A percentile compares a stretch with the other conserved stretches of the same genome.
Evolutionary conservation across 352 stramenopile species (phyloP).

Genomic region (Pythium sukuiense): DNA sequence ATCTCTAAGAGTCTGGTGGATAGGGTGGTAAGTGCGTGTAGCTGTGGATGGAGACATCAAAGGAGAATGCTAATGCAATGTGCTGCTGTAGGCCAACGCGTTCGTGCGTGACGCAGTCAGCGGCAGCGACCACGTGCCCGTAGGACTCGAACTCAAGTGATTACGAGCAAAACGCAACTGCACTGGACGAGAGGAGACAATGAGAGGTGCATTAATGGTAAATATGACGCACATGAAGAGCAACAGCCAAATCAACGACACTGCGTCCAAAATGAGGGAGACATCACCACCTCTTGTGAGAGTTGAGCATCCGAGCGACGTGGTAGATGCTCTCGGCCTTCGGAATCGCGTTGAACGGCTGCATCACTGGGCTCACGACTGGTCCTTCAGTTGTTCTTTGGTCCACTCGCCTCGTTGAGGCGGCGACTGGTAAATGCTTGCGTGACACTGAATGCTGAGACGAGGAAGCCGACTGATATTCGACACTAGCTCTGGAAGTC

Average conservation of each 20-base stretch:
- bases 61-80: neutral
- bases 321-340: neutral
- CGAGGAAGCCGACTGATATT: neutral
- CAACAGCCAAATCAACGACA: too few species aligned
- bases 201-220: neutral
- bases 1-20: constrained; percentile 57
- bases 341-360: neutral
- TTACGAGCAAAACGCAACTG: neutral
- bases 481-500: neutral
- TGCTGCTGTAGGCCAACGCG: constrained; percentile 32
- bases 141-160: constrained; percentile 59
- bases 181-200: neutral
- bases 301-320: neutral
- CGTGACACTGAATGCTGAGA: neutral
- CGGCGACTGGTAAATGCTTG: constrained; percentile 2
- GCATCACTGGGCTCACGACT: neutral
- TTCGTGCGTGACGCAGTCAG: constrained; percentile 62
- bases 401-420: neutral
- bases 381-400: neutral
- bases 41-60: neutral
- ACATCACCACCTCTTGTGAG: neutral
- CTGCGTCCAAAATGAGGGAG: too few species aligned
- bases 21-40: constrained; percentile 45
- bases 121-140: constrained; percentile 80
- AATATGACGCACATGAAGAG: neutral